phyloP scores from a whole-genome alignment of 2,329 filamentous ascomycete genomes.

The Rhinocladiella similis region DNA sequence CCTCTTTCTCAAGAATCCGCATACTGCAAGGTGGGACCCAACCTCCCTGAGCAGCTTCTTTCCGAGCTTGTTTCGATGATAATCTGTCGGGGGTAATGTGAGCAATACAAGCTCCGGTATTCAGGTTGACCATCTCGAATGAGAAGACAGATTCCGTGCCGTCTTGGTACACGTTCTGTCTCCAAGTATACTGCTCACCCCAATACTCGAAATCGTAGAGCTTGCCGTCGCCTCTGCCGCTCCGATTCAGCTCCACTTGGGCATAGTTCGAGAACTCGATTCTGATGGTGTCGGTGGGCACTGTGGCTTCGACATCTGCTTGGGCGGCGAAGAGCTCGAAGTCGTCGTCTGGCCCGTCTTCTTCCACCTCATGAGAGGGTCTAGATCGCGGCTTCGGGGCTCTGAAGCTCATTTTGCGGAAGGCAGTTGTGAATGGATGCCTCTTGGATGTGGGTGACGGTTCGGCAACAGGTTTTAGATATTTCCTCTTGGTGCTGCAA shows the following conservation, averaged over 20 bases:
- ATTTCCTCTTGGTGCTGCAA: constrained; percentile 77
- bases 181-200: constrained; percentile 84
- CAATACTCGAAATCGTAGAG: constrained; percentile 93
- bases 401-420: constrained; percentile 57
- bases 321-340: constrained; percentile 19
- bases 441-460: constrained; percentile 36
- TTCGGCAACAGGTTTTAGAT: constrained; percentile 46
- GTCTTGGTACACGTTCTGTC: constrained; percentile 68
- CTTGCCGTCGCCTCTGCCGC: constrained; percentile 67
- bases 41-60: constrained; percentile 75
- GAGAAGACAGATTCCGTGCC: constrained; percentile 64
- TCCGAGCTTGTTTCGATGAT: constrained; percentile 66
- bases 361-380: constrained; percentile 56
- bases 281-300: constrained; percentile 73
- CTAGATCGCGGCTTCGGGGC: constrained; percentile 56
- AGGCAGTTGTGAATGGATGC: constrained; percentile 60
- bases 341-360: constrained; percentile 36
- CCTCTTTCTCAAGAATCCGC: constrained; percentile 76
- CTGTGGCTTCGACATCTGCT: constrained; percentile 26
- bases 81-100: constrained; percentile 82
- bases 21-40: constrained; percentile 91
- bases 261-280: constrained; percentile 98
- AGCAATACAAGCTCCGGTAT: constrained; percentile 66
- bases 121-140: constrained; percentile 75
- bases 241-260: constrained; percentile 71